These are phyloP conservation scores for Sophora flavescens DNA, from an alignment of 306 rosid genomes.

Conservation along the genomic window DNA sequence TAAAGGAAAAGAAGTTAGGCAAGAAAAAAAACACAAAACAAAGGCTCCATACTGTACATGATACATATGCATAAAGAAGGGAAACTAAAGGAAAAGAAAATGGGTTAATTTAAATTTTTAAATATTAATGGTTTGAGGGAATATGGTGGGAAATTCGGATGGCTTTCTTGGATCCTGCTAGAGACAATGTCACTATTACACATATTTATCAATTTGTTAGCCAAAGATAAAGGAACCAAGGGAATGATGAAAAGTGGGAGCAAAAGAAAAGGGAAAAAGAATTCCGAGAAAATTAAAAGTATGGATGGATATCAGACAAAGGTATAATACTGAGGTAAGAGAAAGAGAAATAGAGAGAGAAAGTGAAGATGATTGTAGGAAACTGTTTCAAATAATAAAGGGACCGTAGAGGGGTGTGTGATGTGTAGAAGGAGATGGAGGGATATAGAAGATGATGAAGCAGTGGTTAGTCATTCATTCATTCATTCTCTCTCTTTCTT, in stretches of 20 bases:
- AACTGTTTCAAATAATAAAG: conserved; percentile 47
- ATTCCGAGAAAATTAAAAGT: conserved; percentile 75
- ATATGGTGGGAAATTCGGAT: conserved; percentile 81
- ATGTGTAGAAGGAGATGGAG: conserved; percentile 26
- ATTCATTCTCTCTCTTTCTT: conserved; percentile 40
- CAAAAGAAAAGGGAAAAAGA: conserved; percentile 68
- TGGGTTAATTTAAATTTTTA: conserved; percentile 45
- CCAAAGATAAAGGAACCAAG: conserved; percentile 79
- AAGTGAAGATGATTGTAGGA: conserved; percentile 36
- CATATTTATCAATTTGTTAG: conserved; percentile 65
- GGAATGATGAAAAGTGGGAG: conserved; percentile 98
- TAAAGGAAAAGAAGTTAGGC: conserved; percentile 39
- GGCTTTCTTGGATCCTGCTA: conserved; percentile 95
- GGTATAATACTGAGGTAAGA: conserved; percentile 57
- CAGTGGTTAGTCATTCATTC: conserved; percentile 33
- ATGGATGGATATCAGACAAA: conserved; percentile 78
- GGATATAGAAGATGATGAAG: conserved; percentile 43
- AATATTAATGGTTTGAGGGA: conserved; percentile 44
- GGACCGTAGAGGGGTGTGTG: conserved; percentile 20
- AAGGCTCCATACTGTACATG: conserved; percentile 1
- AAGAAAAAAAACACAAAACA: conserved; percentile 24
- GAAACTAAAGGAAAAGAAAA: conserved; percentile 46
- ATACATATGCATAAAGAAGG: conserved; percentile 37
- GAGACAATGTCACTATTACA: conserved; percentile 67
- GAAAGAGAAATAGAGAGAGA: conserved; percentile 41